These are phyloP conservation scores for Nissolia schottii DNA, from an alignment of 306 rosid species.

Conservation along the genomic window DNA sequence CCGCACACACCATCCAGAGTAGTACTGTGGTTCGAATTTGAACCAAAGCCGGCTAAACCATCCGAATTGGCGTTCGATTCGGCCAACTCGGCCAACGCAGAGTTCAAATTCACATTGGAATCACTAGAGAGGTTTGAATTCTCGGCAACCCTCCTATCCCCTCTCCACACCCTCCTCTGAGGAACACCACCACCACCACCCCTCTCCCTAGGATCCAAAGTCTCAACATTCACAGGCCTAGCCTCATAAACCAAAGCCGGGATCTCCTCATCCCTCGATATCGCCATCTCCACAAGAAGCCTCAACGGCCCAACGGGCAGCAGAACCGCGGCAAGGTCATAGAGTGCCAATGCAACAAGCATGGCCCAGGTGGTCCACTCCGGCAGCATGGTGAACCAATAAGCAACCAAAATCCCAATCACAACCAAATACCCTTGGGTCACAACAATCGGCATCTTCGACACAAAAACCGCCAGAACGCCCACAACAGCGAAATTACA, in stretches of 20 bases:
- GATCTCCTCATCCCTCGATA: slow-evolving; percentile 88
- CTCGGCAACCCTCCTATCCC: slow-evolving; percentile 46
- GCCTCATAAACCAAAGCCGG: slow-evolving; percentile 97
- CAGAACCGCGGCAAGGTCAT: slow-evolving; percentile 90
- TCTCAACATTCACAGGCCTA: slow-evolving; percentile 57
- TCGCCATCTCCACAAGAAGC: slow-evolving; percentile 88
- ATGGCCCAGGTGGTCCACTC: slow-evolving; percentile 98
- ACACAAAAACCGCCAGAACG: slow-evolving; percentile 83
- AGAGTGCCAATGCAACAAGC: slow-evolving; percentile 82
- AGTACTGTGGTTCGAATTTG: slow-evolving; percentile 20
- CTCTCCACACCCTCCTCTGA: slow-evolving; percentile 81
- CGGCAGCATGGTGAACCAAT: slow-evolving; percentile 90
- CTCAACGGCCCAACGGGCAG: slow-evolving; percentile 82
- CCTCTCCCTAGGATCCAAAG: slow-evolving; percentile 31
- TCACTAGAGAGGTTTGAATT: slow-evolving; percentile 18
- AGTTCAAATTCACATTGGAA: slow-evolving; percentile 1
- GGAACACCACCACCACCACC: slow-evolving; percentile 22
- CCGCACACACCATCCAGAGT: not conserved
- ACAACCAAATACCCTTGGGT: slow-evolving; percentile 81
- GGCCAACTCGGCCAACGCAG: slow-evolving; percentile 30
- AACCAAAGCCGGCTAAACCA: not conserved
- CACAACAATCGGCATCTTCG: slow-evolving; percentile 78
- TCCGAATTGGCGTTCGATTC: slow-evolving; percentile 20
- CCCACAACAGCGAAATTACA: slow-evolving; percentile 88
- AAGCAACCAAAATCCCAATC: slow-evolving; percentile 87